phyloP scores from a whole-genome alignment of 2,329 filamentous ascomycete genomes.

The Byssochlamys sp. region DNA sequence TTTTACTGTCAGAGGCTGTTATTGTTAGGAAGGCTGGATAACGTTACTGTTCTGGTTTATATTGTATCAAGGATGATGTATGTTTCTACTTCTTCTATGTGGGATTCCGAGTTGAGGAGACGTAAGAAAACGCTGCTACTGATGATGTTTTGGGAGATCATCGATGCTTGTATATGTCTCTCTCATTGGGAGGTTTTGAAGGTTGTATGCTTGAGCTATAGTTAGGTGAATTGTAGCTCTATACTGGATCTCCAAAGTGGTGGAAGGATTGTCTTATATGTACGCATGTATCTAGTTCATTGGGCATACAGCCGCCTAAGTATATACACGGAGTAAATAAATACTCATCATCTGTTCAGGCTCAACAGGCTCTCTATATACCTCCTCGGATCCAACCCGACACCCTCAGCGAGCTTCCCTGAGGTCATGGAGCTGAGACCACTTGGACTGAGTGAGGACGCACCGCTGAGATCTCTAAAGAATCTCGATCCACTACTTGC shows the following conservation, averaged over 20 bases:
- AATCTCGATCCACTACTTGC: conserved; percentile 24
- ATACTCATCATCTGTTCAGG: conserved; percentile 27
- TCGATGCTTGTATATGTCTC: no score
- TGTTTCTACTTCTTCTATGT: no score
- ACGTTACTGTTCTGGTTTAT: neutral
- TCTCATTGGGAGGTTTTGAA: no score
- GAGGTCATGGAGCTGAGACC: conserved; percentile 15
- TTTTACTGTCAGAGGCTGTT: neutral
- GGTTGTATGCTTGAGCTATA: no score
- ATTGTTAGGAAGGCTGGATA: neutral
- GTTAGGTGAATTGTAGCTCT: no score
- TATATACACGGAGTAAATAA: neutral
- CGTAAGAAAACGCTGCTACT: no score
- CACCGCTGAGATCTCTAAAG: conserved; percentile 32
- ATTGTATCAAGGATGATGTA: no score
- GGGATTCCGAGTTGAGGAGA: no score
- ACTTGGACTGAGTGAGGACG: conserved; percentile 14
- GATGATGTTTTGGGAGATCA: no score
- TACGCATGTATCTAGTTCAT: no score
- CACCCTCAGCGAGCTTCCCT: conserved; percentile 33
- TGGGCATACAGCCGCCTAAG: neutral
- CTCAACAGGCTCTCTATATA: conserved; percentile 39
- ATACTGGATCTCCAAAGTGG: no score
- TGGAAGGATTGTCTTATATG: no score
- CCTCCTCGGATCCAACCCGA: conserved; percentile 37